These are phyloP conservation scores for Niebla homalea DNA, from an alignment of 495 filamentous ascomycete species.

Conservation along the genomic window DNA sequence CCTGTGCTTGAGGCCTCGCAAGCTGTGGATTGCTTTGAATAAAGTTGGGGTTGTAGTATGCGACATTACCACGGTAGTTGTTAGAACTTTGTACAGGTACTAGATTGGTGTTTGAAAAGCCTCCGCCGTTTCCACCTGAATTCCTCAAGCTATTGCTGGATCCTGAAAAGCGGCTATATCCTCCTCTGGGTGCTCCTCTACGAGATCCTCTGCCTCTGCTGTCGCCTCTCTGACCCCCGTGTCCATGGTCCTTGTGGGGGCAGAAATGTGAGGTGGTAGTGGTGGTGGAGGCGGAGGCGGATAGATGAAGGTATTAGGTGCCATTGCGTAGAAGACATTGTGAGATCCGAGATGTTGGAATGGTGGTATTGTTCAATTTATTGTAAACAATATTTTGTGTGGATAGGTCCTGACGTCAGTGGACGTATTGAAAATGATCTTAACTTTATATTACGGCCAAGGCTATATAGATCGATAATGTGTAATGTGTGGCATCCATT, in stretches of 20 bases:
- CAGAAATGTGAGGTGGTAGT: neutral
- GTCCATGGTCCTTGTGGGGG: neutral
- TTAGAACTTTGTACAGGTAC: too few relatives aligned
- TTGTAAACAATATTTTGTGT: too few relatives aligned
- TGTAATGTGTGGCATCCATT: too few relatives aligned
- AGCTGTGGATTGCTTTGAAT: too few relatives aligned
- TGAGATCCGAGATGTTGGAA: neutral
- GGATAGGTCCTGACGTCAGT: too few relatives aligned
- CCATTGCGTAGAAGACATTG: slow-evolving; percentile 25
- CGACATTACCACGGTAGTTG: too few relatives aligned
- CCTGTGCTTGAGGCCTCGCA: too few relatives aligned
- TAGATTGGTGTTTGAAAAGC: too few relatives aligned
- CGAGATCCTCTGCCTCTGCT: neutral
- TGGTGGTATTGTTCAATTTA: neutral
- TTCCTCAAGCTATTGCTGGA: neutral
- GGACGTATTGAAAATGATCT: too few relatives aligned
- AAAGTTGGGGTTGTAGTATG: too few relatives aligned
- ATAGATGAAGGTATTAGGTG: slow-evolving; percentile 36
- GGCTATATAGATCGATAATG: too few relatives aligned
- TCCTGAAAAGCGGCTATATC: neutral
- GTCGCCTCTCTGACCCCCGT: neutral
- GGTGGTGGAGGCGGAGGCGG: slow-evolving; percentile 36
- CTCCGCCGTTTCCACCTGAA: neutral
- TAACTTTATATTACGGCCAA: too few relatives aligned
- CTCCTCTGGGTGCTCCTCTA: neutral